A percentile compares a stretch with the other conserved stretches of the same genome.
Conservation (phyloP, 257 asterid genomes). For the Craterostigma plantagineum region DNA sequence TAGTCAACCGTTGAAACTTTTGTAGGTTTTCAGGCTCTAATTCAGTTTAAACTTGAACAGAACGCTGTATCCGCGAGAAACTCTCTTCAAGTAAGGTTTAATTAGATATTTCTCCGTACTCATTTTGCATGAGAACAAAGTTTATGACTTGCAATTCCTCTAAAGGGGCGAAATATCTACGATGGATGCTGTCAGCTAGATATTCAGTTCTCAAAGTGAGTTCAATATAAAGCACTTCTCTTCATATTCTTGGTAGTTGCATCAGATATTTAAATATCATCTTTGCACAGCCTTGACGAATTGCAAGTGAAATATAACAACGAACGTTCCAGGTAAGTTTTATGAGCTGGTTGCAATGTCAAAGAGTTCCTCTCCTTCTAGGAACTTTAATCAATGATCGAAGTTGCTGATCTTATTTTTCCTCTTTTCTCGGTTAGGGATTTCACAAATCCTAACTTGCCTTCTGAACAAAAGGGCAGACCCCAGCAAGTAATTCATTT, state of each 20-base stretch:
- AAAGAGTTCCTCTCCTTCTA: conserved; percentile 3
- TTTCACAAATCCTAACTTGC: conserved; percentile 85
- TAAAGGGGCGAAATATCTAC: conserved; percentile 85
- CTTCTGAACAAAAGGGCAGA: conserved; percentile 93
- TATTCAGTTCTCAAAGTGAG: conserved; percentile 94
- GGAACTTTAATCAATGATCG: conserved; percentile 7
- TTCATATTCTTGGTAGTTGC: too few relatives aligned
- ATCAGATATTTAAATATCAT: too few relatives aligned
- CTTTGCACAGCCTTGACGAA: conserved; percentile 67
- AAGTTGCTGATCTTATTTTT: conserved; percentile 11
- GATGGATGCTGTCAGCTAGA: conserved; percentile 99
- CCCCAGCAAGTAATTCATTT: conserved; percentile 57
- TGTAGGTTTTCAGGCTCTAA: conserved; percentile 89
- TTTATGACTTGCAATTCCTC: conserved; percentile 10
- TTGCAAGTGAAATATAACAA: conserved; percentile 90
- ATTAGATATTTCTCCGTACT: too few relatives aligned
- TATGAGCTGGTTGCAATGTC: conserved; percentile 1
- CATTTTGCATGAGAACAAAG: conserved; percentile 3
- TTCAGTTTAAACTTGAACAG: conserved; percentile 66
- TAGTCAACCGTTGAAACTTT: neutral
- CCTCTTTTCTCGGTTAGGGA: conserved; percentile 42
- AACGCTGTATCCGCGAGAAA: conserved; percentile 73
- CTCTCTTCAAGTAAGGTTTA: conserved; percentile 57
- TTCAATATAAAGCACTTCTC: neutral
- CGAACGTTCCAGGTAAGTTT: conserved; percentile 79